A percentile compares a stretch with the other conserved stretches of the same genome.
Evolutionary conservation across 164 flowering plant species (phyloP).

Genomic region (Protea cynaroides): DNA sequence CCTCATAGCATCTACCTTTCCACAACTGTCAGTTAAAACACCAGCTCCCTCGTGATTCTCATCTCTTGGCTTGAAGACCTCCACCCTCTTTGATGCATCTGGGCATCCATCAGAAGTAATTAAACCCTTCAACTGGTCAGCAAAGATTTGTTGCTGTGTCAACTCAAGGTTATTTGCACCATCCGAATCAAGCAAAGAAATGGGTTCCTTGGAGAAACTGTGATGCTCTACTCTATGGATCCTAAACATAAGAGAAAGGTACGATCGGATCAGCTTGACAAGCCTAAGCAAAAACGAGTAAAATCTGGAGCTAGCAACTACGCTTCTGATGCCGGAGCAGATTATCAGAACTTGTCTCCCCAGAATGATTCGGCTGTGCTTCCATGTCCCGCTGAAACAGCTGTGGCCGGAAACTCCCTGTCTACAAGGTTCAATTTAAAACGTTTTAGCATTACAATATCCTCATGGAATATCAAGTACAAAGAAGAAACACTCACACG

Average conservation of each 20-base stretch:
- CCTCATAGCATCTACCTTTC: constrained; percentile 32
- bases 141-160: constrained; percentile 16
- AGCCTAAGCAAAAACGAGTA: constrained; percentile 27
- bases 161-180: constrained; percentile 8
- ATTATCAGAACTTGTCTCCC: constrained; percentile 47
- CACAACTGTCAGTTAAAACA: constrained; percentile 2
- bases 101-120: constrained; percentile 33
- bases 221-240: constrained; percentile 17
- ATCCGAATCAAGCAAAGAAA: constrained; percentile 43
- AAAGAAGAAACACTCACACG: constrained; percentile 37
- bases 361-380: constrained; percentile 62
- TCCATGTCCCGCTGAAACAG: constrained; percentile 57
- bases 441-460: constrained; percentile 7
- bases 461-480: not conserved
- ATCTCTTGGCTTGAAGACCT: constrained; percentile 2
- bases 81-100: not conserved
- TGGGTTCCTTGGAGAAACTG: constrained; percentile 8
- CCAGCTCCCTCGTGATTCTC: constrained; percentile 10
- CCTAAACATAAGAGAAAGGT: constrained; percentile 44
- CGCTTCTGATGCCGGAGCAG: constrained; percentile 78
- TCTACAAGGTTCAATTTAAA: constrained; percentile 43
- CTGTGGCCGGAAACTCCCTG: constrained; percentile 35
- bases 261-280: constrained; percentile 36
- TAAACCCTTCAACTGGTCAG: constrained; percentile 48
- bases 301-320: constrained; percentile 47